Evolutionary conservation across 129 eudicot genomes (phyloP), one percentile per base, ranked within the genome.

Genomic region (Solidago caesia): DNA sequence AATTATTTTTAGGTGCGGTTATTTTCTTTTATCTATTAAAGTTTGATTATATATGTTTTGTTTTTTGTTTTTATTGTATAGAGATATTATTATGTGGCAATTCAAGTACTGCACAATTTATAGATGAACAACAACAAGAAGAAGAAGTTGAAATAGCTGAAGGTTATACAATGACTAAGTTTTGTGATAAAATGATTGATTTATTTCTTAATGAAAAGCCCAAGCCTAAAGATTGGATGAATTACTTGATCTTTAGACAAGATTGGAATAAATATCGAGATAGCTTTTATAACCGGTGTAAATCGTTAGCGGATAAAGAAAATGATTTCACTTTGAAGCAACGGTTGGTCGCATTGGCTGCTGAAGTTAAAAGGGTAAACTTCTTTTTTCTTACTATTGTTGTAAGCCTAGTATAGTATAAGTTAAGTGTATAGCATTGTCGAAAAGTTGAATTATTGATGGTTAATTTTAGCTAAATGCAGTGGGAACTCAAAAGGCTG

Each of bases 241-340:
- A 53, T 51, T 90, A 88, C 79, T 82, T 94, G 81, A 77, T 90
- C 29, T 90, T 90, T 66, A 85, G 98, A 76, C 88, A 94, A 6
- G 98, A 94, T 39, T 94, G 98, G 98, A 88, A 79, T 51, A 94
- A 86, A 63, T 90, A 94, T 45, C 84, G 91, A 77, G 89, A 90
- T 13, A 68, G 79, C 15, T 94, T 94, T 61, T 94, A 94, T 44
- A 77, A 48, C 72, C 87, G 97, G 25, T 94, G 98, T 81, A 78
- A 49, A 75, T 43, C 77, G 2, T 87, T 88, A 0, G 92, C 96
- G 5, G 84, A 85, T 70, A 61, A 51, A 5, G 97, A 85, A 74
- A 80, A 11, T 68, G 92, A 93, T 82, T 47, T 85, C 69, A 47
- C 73, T 64, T 66, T 80, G 77, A 90, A 83, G 85, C 86, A 85